Evolutionary conservation across 2,329 filamentous ascomycete genomes (phyloP).

Genomic region (Furcasterigmium sp.): DNA sequence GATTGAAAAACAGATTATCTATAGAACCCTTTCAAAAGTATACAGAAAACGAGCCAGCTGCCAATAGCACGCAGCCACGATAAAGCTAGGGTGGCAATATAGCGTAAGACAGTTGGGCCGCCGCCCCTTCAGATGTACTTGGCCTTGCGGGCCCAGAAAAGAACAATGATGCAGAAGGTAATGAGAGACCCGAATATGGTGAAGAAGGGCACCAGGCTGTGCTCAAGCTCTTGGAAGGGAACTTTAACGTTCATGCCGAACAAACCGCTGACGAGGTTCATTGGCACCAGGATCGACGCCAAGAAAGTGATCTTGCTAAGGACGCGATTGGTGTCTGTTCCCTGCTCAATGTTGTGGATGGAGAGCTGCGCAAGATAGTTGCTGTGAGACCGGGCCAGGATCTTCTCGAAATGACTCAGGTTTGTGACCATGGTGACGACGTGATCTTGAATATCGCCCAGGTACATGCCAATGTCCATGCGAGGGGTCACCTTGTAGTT

Average conservation of each 20-base stretch:
- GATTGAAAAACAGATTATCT: too few relatives aligned
- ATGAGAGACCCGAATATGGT: conserved; percentile 48
- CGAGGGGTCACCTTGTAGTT: conserved; percentile 92
- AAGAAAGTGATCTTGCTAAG: conserved; percentile 93
- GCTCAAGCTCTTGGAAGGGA: conserved; percentile 49
- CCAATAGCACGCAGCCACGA: too few relatives aligned
- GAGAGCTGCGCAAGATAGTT: conserved; percentile 95
- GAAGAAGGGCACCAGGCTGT: conserved; percentile 50
- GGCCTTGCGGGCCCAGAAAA: conserved; percentile 38
- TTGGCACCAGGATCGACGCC: conserved; percentile 90
- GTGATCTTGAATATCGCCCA: conserved; percentile 97
- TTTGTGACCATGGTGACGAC: conserved; percentile 99
- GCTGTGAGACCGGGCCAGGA: conserved; percentile 86
- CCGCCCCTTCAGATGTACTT: conserved; percentile 34
- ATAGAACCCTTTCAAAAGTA: too few relatives aligned
- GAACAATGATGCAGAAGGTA: conserved; percentile 40
- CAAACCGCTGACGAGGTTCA: conserved; percentile 84
- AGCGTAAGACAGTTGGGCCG: too few relatives aligned
- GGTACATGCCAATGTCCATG: conserved; percentile 93
- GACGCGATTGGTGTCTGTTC: conserved; percentile 81
- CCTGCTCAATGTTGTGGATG: conserved; percentile 84
- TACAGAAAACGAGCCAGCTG: too few relatives aligned
- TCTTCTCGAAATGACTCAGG: conserved; percentile 93
- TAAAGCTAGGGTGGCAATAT: too few relatives aligned
- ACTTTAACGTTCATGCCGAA: conserved; percentile 86